These are phyloP conservation scores for Rhizopogon sp. DNA, from an alignment of 768 basidiomycete genomes.

Conservation along the genomic window DNA sequence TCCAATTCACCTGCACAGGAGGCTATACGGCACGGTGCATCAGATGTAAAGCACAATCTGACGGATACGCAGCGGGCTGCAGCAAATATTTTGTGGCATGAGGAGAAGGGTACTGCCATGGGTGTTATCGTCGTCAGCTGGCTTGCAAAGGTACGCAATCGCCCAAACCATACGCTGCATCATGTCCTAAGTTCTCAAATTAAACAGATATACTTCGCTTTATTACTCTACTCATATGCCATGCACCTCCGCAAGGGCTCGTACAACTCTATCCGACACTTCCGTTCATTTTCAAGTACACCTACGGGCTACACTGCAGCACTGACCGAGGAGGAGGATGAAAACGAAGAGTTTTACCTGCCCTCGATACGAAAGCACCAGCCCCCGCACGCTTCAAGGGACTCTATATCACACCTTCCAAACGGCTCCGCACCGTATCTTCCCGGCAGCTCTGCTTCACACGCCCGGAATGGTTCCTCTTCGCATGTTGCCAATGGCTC, in stretches of 20 bases:
- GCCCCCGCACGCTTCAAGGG: not conserved
- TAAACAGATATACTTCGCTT: constrained; percentile 84
- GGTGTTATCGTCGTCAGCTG: constrained; percentile 78
- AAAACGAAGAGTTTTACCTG: constrained; percentile 64
- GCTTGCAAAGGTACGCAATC: constrained; percentile 72
- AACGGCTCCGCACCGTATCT: not conserved
- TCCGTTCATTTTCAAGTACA: constrained; percentile 15
- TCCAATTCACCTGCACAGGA: constrained; percentile 87
- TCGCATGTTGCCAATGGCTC: constrained; percentile 26
- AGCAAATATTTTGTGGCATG: constrained; percentile 81
- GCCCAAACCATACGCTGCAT: not conserved
- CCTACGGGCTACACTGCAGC: constrained; percentile 22
- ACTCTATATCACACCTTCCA: not conserved
- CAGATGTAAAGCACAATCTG: constrained; percentile 44
- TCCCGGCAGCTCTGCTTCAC: not conserved
- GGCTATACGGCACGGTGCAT: constrained; percentile 65
- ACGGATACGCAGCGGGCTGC: constrained; percentile 59
- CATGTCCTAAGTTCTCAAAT: not conserved
- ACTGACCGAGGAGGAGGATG: constrained; percentile 54
- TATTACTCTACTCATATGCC: constrained; percentile 90
- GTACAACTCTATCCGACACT: constrained; percentile 69
- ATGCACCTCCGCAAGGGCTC: constrained; percentile 88
- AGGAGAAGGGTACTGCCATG: constrained; percentile 81
- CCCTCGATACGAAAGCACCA: constrained; percentile 49
- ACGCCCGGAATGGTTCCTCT: not conserved